Evolutionary conservation across 1,284 basidiomycete species (phyloP).

Genomic region (Rhodotorula sp.): DNA sequence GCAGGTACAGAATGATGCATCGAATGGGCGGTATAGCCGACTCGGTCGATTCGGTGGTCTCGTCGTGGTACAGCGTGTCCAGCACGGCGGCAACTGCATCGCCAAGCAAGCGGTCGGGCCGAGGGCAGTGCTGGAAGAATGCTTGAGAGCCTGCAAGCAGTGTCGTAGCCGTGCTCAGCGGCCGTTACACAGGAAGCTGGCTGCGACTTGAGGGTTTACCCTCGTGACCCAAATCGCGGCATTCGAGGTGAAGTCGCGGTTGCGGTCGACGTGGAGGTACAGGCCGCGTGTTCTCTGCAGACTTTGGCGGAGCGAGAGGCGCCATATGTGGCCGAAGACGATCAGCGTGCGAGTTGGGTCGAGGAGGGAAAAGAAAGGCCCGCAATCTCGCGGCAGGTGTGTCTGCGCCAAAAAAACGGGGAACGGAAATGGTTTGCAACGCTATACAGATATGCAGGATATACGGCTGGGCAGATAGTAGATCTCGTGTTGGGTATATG

Average conservation of each 20-base stretch:
- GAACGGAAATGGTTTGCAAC: too few relatives aligned
- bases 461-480: too few relatives aligned
- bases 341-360: too few relatives aligned
- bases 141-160: not conserved
- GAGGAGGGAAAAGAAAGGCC: too few relatives aligned
- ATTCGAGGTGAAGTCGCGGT: conserved; percentile 16
- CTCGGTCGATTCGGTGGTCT: not conserved
- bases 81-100: conserved; percentile 10
- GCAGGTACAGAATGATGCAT: conserved; percentile 24
- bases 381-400: too few relatives aligned
- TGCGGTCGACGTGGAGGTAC: not conserved
- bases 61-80: not conserved
- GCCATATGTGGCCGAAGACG: not conserved
- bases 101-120: not conserved
- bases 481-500: too few relatives aligned
- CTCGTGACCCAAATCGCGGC: conserved; percentile 8
- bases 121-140: conserved; percentile 8
- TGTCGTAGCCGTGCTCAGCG: not conserved
- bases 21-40: not conserved
- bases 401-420: too few relatives aligned
- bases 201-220: not conserved
- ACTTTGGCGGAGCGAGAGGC: not conserved
- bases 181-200: too few relatives aligned
- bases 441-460: too few relatives aligned
- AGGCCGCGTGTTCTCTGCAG: not conserved